phyloP scores from a whole-genome alignment of 1,284 basidiomycete genomes.

The Ceratobasidium theobromae region DNA sequence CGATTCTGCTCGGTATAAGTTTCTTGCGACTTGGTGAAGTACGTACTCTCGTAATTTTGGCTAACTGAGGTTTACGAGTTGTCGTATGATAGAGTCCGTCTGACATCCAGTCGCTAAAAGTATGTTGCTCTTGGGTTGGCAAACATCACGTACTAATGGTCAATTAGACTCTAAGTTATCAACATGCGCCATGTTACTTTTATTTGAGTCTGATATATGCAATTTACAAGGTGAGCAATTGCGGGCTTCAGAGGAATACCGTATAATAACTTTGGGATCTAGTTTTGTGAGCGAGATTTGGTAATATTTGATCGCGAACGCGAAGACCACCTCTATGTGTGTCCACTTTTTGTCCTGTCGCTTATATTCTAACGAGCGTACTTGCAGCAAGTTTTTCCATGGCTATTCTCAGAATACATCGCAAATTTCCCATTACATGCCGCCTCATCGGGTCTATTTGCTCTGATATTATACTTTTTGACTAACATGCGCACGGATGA shows the following conservation, averaged over 20 bases:
- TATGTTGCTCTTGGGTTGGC: background rate
- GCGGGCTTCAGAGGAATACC: background rate
- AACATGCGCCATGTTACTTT: constrained; percentile 43
- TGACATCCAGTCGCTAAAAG: constrained; percentile 48
- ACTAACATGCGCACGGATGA: constrained; percentile 44
- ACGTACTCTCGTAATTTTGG: background rate
- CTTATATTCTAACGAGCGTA: background rate
- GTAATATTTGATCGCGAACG: constrained; percentile 53
- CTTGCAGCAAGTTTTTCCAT: constrained; percentile 45
- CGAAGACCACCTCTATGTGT: constrained; percentile 41
- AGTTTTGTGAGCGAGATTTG: constrained; percentile 46
- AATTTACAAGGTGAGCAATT: constrained; percentile 34
- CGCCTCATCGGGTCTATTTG: constrained; percentile 43
- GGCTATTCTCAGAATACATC: constrained; percentile 45
- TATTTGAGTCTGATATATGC: constrained; percentile 39
- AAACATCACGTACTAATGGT: background rate
- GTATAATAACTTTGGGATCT: constrained; percentile 34
- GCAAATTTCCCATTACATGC: constrained; percentile 41
- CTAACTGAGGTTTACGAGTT: background rate
- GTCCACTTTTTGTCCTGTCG: constrained; percentile 28
- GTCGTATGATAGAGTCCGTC: constrained; percentile 41
- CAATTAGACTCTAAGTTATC: constrained; percentile 31
- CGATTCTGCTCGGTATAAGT: constrained; percentile 38
- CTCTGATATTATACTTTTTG: constrained; percentile 46
- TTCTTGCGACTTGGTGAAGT: constrained; percentile 38